Evolutionary conservation across 2,329 filamentous ascomycete species (phyloP).

Genomic region (Aspergillus flavus): DNA sequence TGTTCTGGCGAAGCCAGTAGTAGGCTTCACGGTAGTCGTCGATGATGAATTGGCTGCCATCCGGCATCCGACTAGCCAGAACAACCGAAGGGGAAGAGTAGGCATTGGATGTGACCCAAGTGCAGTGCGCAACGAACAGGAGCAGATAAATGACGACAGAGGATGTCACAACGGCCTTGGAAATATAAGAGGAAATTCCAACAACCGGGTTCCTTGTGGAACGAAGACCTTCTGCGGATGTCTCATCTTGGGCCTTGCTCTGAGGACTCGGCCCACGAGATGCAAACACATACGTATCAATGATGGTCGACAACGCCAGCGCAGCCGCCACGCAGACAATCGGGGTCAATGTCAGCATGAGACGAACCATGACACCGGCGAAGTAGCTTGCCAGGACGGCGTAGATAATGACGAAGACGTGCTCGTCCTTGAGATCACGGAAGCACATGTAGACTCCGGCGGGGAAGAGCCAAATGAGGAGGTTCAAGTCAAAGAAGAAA

Average conservation of each 20-base stretch:
- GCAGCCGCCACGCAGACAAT: constrained; percentile 94
- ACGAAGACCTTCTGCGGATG: constrained; percentile 55
- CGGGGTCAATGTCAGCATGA: constrained; percentile 96
- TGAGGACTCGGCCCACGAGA: constrained; percentile 60
- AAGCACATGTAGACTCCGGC: constrained; percentile 99
- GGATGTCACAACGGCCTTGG: constrained; percentile 75
- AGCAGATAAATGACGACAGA: constrained; percentile 78
- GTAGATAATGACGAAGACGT: constrained; percentile 97
- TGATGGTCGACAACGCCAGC: constrained; percentile 80
- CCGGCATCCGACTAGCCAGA: constrained; percentile 84
- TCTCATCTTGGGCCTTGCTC: constrained; percentile 43
- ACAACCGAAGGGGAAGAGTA: constrained; percentile 99
- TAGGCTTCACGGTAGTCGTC: constrained; percentile 99
- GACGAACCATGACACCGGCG: constrained; percentile 96
- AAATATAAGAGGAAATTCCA: constrained; percentile 79
- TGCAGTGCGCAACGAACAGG: constrained; percentile 95
- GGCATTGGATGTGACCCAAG: constrained; percentile 98
- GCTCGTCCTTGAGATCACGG: constrained; percentile 88
- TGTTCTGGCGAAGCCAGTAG: constrained; percentile 99
- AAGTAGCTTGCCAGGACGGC: constrained; percentile 97
- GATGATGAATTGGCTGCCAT: constrained; percentile 97
- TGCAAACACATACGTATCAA: constrained; percentile 80
- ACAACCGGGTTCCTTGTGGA: constrained; percentile 73
- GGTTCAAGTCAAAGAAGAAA: constrained; percentile 98
- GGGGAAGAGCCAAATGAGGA: constrained; percentile 98